Base-by-base conservation (phyloP, 768 basidiomycete species). In the Boletus rufocinnamomeus region DNA sequence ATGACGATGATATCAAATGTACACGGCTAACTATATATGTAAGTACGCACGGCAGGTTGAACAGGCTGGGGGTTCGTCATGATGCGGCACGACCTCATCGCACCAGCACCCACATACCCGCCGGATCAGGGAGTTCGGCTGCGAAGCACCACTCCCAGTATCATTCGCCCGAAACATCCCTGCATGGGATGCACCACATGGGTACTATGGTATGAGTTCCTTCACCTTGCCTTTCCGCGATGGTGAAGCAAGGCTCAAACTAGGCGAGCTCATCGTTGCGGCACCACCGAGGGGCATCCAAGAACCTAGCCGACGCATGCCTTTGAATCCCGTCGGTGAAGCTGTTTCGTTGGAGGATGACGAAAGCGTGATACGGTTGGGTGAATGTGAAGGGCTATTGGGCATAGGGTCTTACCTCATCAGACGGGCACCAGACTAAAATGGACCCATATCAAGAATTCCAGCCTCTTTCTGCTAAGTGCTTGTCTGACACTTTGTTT, bases 141-240 rank as follows among this genome's bases (percentile, higher is more conserved):
- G 52, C 9, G 6, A 23, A 28, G 23, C 17, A 28, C 52, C 32
- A 53, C 30, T n/a, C 51, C 41, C 30, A 48, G 50, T 58, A 54
- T 61, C 52, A 30, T 44, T 50, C 37, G 27, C 43, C 43, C 41
- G n/a, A 43, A 30, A 27, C 38, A 11, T 23, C 23, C 30, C 44
- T 28, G 25, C 32, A 27, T 25, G 16, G 44, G 30, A 46, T 11
- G 45, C 16, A 13, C 4, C 30, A 28, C 28, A 25, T 19, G 27
- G 47, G 34, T 55, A 55, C 41, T 44, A 69, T 59, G 63, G 52
- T 53, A 61, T 19, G 16, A 64, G 9, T 55, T 75, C 79, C 60
- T 74, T 79, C 54, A 78, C 80, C 66, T 82, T 82, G 48, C 82
- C 81, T 63, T 81, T 82, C 45, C 74, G 65, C 45, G 72, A 72